phyloP scores from a whole-genome alignment of 192 early-diverging fungal species.

The Bifiguratus adelaidae region DNA sequence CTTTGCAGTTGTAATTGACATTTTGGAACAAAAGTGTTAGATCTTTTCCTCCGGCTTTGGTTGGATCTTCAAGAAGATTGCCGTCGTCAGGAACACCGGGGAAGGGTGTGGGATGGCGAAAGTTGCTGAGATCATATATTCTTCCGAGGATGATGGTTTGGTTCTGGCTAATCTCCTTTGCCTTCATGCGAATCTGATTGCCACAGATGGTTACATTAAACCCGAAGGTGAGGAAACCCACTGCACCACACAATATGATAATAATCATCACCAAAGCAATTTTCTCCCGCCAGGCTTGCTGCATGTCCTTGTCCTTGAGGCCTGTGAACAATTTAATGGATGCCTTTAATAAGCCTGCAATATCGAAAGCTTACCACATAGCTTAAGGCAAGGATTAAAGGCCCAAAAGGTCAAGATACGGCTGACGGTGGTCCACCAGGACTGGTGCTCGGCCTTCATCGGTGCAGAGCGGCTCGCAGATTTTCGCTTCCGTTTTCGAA shows the following conservation, averaged over 20 bases:
- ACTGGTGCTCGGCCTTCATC: no score
- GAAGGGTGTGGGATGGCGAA: constrained; percentile 30
- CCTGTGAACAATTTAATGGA: no score
- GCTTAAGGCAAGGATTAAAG: constrained; percentile 21
- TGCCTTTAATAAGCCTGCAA: no score
- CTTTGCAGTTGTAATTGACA: constrained; percentile 57
- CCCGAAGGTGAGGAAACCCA: constrained; percentile 84
- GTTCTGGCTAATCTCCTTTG: constrained; percentile 33
- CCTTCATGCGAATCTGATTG: constrained; percentile 29
- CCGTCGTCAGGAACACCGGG: constrained; percentile 26
- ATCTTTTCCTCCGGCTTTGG: constrained; percentile 56
- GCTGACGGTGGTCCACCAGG: constrained; percentile 25
- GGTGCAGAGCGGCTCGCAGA: no score
- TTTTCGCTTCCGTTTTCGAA: no score
- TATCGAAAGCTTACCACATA: no score
- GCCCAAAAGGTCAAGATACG: constrained; percentile 32
- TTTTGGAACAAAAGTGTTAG: constrained; percentile 71
- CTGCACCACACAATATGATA: constrained; percentile 47
- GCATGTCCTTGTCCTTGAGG: constrained; percentile 28
- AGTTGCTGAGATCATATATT: constrained; percentile 47
- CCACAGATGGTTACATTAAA: constrained; percentile 58
- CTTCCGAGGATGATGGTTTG: constrained; percentile 52
- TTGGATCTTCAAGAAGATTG: constrained; percentile 38
- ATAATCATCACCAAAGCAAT: constrained; percentile 80
- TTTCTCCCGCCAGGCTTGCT: constrained; percentile 86